Evolutionary conservation across 495 filamentous ascomycete species (phyloP).

Genomic region (Geoglossum glabrum): DNA sequence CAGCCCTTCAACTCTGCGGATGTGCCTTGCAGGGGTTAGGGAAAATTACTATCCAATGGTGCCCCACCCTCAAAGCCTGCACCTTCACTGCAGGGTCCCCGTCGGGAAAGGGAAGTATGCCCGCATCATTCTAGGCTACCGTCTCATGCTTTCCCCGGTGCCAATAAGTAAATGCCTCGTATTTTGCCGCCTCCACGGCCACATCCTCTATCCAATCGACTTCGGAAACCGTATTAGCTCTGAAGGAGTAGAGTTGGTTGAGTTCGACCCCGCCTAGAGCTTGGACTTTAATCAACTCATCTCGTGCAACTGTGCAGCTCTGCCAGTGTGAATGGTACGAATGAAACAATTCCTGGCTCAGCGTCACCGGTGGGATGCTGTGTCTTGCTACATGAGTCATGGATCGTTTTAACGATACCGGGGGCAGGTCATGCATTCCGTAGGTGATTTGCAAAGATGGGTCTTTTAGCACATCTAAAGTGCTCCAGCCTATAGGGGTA

Average conservation of each 20-base stretch:
- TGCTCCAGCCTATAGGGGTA: not conserved
- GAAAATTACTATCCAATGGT: not conserved
- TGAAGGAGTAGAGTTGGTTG: not conserved
- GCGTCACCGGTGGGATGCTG: not conserved
- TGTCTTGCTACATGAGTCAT: not conserved
- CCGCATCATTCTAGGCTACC: not conserved
- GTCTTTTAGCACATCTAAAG: not conserved
- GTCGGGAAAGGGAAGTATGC: not conserved
- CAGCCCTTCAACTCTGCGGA: not conserved
- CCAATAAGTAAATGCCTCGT: not conserved
- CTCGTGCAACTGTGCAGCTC: not conserved
- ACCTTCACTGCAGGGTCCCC: not conserved
- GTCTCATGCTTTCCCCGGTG: not conserved
- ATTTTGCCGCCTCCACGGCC: not conserved
- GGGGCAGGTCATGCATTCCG: not conserved
- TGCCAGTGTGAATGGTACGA: not conserved
- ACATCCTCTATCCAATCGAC: constrained; percentile 1
- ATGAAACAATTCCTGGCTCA: not conserved
- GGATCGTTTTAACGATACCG: not conserved
- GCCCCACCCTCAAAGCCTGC: not conserved
- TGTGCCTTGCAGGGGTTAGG: not conserved
- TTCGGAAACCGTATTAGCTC: constrained; percentile 1
- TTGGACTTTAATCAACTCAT: not conserved
- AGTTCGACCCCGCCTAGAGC: constrained; percentile 1
- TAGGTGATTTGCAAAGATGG: not conserved